Base-by-base conservation (phyloP, 768 basidiomycete species). In the Tephrocybe sp. region DNA sequence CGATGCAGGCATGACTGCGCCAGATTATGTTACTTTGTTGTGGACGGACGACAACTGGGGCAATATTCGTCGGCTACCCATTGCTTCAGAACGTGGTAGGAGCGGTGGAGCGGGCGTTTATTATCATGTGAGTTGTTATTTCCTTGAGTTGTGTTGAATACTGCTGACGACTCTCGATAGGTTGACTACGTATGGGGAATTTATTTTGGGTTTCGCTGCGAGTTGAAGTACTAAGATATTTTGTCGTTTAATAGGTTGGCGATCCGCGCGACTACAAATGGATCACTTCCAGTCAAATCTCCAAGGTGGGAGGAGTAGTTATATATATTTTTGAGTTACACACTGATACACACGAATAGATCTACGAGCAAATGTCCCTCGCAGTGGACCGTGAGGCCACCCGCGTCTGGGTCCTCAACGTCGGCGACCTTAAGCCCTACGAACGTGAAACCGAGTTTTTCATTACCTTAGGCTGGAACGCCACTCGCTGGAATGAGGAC, bases 21-120 rank as follows among this genome's bases (percentile, higher is more conserved):
- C 79, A 0, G 84, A 86, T 42, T 83, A 86, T 60, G 69, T 86
- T n/a, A 82, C 77, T 3, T 65, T 86, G 1, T 69, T 86, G 21
- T 86, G 84, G 86, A 69, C 85, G 1, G 87, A 89, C 53, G 87
- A 88, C 60, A 88, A 87, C 64, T 88, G 79, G 77, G 86, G 86
- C 3, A 87, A 87, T 59, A 74, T 88, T 42, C 80, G 84, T 28
- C 78, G 86, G 18, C 80, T 78, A 55, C 83, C 83, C 1, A 58
- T 76, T 7, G 61, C 66, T 5, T 69, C 68, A 13, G 83, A 85
- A 58, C 72, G 80, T 13, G 80, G 80, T 57, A 72, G 84, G 43
- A 78, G 76, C 4, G 87, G 84, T 39, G 84, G 87, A 34, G 80
- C 84, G 22, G 87, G 86, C 28, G 77, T 86, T 5, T 89, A 87